Evolutionary conservation across 1,284 basidiomycete species (phyloP), one percentile per base, ranked within the genome.

Genomic region (Meira miltonrushii): DNA sequence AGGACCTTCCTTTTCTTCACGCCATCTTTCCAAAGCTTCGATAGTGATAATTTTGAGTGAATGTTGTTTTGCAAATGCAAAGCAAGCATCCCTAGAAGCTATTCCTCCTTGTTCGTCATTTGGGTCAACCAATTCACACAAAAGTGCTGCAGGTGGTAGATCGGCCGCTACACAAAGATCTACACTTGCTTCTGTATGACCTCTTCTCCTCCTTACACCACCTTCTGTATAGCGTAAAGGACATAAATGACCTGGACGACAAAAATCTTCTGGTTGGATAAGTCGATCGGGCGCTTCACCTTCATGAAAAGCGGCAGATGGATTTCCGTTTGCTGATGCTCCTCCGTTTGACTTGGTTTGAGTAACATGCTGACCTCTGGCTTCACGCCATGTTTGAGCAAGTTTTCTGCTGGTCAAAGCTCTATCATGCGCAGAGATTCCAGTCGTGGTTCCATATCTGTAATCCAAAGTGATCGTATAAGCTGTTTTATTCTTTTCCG

Each of bases 381-480:
- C 11, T 12, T 23, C 15, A 39, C 41, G 40, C 17, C 21, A n/a
- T 66, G 46, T 84, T 80, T 67, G 68, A 23, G 92, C 88, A 37
- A 97, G 85, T 58, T 88, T 87, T 43, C 89, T 85, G 0, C 85
- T 89, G 8, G 92, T 94, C 58, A 93, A 82, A 6, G 90, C 87
- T 60, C 95, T 87, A 80, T 99, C 94, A 79, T 92, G 87, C 2
- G 95, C 94, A 50, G 92, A 95, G 71, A 99, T 99, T 39, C 95
- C 95, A 9, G 95, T 99, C 0, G 91, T 88, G 1, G 90, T 94
- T 87, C 90, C 90, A 69, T 89, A 83, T 72, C 85, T 88, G 79
- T 94, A 94, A 80, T 98, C 95, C 43, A 95, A 80, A 0, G 94
- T 98, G 66, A 97, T 83, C n/a, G 94, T 93, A 81, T 98, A 98